Evolutionary conservation across 2,329 filamentous ascomycete species (phyloP).

Genomic region (Diaporthe destruens): DNA sequence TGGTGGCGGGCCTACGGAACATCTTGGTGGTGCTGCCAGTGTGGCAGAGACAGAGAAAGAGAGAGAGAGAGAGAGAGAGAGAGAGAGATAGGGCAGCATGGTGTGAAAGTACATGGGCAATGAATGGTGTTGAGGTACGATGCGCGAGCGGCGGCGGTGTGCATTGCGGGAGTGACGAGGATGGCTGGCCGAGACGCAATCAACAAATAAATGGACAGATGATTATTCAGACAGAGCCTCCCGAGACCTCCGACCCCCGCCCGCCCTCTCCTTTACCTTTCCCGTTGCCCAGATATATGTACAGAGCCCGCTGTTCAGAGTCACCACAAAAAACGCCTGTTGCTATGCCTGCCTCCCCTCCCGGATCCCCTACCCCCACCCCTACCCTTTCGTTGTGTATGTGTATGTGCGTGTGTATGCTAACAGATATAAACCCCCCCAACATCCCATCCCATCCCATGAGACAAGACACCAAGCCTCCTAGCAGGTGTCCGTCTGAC

Average conservation of each 20-base stretch:
- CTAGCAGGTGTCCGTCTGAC: no score
- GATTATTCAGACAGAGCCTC: constrained; percentile 10
- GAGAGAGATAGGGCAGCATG: not conserved
- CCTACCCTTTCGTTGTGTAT: not conserved
- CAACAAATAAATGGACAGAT: constrained; percentile 17
- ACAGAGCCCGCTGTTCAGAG: constrained; percentile 7
- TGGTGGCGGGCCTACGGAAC: no score
- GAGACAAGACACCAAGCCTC: no score
- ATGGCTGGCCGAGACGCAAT: constrained; percentile 5
- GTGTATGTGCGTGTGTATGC: not conserved
- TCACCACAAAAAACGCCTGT: constrained; percentile 15
- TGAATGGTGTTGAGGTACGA: not conserved
- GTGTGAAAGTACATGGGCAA: not conserved
- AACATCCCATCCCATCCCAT: no score
- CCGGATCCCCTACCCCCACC: not conserved
- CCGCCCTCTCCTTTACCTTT: not conserved
- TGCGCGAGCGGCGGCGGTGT: not conserved
- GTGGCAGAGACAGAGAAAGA: no score
- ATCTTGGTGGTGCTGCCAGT: not conserved
- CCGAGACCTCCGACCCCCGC: not conserved
- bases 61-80: no score
- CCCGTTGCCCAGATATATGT: constrained; percentile 8
- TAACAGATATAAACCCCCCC: no score
- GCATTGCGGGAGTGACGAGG: constrained; percentile 5
- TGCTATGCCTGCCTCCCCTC: constrained; percentile 22